phyloP scores from a whole-genome alignment of 805 yeast species.

The Candida verbasci region DNA sequence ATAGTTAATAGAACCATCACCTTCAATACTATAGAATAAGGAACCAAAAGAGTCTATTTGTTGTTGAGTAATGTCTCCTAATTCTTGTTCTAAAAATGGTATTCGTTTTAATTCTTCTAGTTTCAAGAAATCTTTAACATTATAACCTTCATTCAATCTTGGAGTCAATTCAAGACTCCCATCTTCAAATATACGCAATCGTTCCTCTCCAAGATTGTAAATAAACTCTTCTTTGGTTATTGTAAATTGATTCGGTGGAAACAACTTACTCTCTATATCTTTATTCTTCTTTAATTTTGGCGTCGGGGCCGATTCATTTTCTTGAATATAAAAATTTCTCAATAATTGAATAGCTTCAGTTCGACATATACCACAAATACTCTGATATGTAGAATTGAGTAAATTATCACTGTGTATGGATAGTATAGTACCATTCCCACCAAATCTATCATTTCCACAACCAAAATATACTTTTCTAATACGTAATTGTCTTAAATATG shows the following conservation, averaged over 20 bases:
- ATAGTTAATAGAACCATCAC: slow-evolving; percentile 20
- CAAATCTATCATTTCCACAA: slow-evolving; percentile 92
- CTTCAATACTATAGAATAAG: slow-evolving; percentile 23
- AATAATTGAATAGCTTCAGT: slow-evolving; percentile 80
- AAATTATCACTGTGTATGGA: slow-evolving; percentile 30
- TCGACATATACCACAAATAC: slow-evolving; percentile 74
- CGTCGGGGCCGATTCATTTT: slow-evolving; percentile 80
- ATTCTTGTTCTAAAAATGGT: slow-evolving; percentile 13
- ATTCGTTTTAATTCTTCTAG: slow-evolving; percentile 9
- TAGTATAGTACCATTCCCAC: slow-evolving; percentile 91
- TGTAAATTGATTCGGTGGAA: slow-evolving; percentile 52
- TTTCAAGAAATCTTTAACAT: slow-evolving; percentile 12
- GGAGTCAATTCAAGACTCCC: slow-evolving; percentile 23
- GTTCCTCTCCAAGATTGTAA: slow-evolving; percentile 38
- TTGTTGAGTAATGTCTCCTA: slow-evolving; percentile 11
- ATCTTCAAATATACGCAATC: slow-evolving; percentile 12
- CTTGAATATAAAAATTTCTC: slow-evolving; percentile 78
- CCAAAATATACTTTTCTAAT: slow-evolving; percentile 78
- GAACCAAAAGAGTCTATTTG: slow-evolving; percentile 18
- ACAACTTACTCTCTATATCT: slow-evolving; percentile 50
- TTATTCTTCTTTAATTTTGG: slow-evolving; percentile 73
- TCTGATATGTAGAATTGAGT: slow-evolving; percentile 36
- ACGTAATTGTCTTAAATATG: slow-evolving; percentile 78
- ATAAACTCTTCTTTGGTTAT: slow-evolving; percentile 48
- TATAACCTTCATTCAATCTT: slow-evolving; percentile 16